A percentile compares a stretch with the other conserved stretches of the same genome.
Conservation (phyloP, 2,329 filamentous ascomycete species). For the Phyllosticta paracitricarpa region DNA sequence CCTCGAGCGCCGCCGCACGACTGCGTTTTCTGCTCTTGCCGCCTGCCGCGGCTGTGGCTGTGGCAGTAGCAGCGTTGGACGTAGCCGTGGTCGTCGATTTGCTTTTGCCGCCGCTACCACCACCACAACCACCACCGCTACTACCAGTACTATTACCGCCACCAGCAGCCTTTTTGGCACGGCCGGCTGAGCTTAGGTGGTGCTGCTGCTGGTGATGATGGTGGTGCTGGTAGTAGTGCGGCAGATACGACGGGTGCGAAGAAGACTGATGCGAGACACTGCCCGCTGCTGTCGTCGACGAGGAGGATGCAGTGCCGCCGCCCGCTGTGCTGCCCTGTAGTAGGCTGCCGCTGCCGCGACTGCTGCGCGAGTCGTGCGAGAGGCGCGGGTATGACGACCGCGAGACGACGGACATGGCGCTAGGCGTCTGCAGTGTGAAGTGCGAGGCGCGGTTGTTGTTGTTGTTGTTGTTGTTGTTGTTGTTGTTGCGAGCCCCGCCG, state of each 20-base stretch:
- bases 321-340: background rate
- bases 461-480: background rate
- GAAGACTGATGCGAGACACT: background rate
- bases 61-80: background rate
- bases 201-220: background rate
- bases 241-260: background rate
- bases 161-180: background rate
- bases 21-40: background rate
- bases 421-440: constrained; percentile 2
- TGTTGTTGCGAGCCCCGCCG: background rate
- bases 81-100: background rate
- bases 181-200: background rate
- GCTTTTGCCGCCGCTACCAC: background rate
- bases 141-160: background rate
- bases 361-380: background rate
- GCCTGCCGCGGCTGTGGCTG: too few relatives aligned
- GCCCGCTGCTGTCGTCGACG: background rate
- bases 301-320: background rate
- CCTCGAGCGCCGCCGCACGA: constrained; percentile 5
- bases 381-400: background rate
- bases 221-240: background rate
- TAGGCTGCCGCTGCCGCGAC: background rate
- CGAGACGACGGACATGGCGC: constrained; percentile 7
- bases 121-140: background rate
- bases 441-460: background rate